phyloP scores from a whole-genome alignment of 352 stramenopile genomes.

The Globisporangium barbulae region DNA sequence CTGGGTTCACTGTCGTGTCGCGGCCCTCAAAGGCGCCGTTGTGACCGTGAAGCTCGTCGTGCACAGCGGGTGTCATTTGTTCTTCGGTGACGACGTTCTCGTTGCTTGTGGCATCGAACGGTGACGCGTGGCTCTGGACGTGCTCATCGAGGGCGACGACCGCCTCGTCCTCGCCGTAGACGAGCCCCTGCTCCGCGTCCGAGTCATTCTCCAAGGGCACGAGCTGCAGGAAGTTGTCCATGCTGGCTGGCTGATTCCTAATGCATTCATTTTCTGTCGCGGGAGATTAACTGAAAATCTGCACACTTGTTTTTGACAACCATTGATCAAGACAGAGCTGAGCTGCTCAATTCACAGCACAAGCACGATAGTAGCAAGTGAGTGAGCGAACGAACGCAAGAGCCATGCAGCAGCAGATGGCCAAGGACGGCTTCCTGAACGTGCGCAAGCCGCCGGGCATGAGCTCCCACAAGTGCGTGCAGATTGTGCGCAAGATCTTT shows the following conservation, averaged over 20 bases:
- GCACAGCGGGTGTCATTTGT: not conserved
- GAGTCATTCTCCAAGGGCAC: conserved; percentile 34
- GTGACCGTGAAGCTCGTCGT: not conserved
- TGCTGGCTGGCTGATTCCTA: conserved; percentile 5
- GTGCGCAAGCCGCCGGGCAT: conserved; percentile 71
- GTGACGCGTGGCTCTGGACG: conserved; percentile 24
- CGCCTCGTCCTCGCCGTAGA: conserved; percentile 54
- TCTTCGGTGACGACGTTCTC: conserved; percentile 1
- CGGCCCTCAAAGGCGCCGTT: not conserved
- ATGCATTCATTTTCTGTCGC: too few species aligned
- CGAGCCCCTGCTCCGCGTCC: conserved; percentile 32
- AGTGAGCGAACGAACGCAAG: not conserved
- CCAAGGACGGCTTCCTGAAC: conserved; percentile 72
- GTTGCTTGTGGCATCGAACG: conserved; percentile 16
- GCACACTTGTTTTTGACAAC: conserved; percentile 3
- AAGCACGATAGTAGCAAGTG: not conserved
- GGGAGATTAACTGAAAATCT: conserved; percentile 22
- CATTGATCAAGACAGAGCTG: not conserved
- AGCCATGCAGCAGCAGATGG: conserved; percentile 11
- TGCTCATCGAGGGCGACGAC: conserved; percentile 20
- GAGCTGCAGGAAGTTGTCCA: conserved; percentile 68
- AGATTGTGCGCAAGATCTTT: conserved; percentile 62
- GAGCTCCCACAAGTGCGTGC: conserved; percentile 81
- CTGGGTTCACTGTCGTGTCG: not conserved
- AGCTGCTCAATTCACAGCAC: not conserved